Evolutionary conservation across 352 stramenopile genomes (phyloP).

Genomic region (Phytophthora constricta): DNA sequence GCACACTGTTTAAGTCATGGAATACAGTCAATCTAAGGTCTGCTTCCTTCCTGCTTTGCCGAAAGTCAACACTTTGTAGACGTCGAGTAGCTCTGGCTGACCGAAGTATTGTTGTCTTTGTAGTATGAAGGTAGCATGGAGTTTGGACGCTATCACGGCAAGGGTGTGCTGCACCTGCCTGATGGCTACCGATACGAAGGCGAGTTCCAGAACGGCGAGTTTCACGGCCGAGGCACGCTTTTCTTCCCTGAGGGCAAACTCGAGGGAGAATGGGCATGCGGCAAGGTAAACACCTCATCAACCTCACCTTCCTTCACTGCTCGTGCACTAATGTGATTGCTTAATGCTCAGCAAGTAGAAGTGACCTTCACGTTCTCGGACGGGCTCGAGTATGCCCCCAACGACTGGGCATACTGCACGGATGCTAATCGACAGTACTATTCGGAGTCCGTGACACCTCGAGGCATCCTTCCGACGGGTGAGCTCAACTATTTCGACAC

Average conservation of each 20-base stretch:
- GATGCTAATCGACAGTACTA: slow-evolving; percentile 71
- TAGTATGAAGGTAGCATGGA: slow-evolving; percentile 67
- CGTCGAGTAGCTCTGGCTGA: not conserved
- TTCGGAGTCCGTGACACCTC: slow-evolving; percentile 64
- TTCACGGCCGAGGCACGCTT: slow-evolving; percentile 77
- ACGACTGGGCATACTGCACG: slow-evolving; percentile 71
- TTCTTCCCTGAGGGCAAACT: slow-evolving; percentile 75
- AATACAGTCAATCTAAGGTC: slow-evolving; percentile 43
- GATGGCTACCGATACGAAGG: slow-evolving; percentile 81
- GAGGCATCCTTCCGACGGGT: slow-evolving; percentile 57
- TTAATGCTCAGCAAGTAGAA: slow-evolving; percentile 81
- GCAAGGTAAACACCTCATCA: slow-evolving; percentile 52
- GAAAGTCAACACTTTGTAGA: not conserved
- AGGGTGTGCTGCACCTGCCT: slow-evolving; percentile 57
- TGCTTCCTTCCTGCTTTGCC: not conserved
- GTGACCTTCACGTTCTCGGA: slow-evolving; percentile 82
- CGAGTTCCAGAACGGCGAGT: slow-evolving; percentile 81
- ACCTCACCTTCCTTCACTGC: not conserved
- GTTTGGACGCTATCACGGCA: slow-evolving; percentile 70
- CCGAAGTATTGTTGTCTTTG: not conserved
- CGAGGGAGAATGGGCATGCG: slow-evolving; percentile 70
- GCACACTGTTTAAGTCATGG: no score
- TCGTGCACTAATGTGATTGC: not conserved
- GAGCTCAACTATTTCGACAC: slow-evolving; percentile 82
- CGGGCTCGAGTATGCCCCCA: slow-evolving; percentile 67